Percentiles rank a stretch among this genome's conserved stretches.
Conservation (phyloP, 2,329 filamentous ascomycete genomes). For the Teratosphaeria zuluensis region DNA sequence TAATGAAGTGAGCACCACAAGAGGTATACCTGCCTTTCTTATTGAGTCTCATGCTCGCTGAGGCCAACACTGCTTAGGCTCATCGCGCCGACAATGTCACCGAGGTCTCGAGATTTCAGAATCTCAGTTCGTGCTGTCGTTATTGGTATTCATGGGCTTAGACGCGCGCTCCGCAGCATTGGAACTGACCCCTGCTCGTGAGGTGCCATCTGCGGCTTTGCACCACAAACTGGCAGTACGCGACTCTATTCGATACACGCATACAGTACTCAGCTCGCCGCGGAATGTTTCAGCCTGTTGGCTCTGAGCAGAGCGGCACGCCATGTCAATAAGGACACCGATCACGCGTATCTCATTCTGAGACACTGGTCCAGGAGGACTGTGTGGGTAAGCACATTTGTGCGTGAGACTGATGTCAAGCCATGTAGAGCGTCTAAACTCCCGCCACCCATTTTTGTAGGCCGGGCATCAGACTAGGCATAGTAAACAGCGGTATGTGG, state of each 20-base stretch:
- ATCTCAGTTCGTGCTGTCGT: neutral
- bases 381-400: neutral
- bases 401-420: slow-evolving; percentile 3
- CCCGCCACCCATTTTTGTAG: neutral
- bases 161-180: neutral
- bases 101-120: neutral
- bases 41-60: too few relatives aligned
- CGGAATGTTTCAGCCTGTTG: too few relatives aligned
- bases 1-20: neutral
- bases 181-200: neutral
- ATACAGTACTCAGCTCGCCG: neutral
- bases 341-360: neutral
- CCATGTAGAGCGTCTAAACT: neutral
- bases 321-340: neutral
- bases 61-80: neutral
- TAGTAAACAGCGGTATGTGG: neutral
- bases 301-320: neutral
- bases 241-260: neutral
- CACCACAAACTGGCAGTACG: neutral
- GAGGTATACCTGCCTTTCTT: too few relatives aligned
- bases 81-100: neutral
- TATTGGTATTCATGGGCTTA: neutral
- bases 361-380: neutral
- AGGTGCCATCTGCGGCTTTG: neutral
- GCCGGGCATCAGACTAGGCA: too few relatives aligned